Evolutionary conservation across 2,329 filamentous ascomycete genomes (phyloP).

Genomic region (Grosmannia serpens): DNA sequence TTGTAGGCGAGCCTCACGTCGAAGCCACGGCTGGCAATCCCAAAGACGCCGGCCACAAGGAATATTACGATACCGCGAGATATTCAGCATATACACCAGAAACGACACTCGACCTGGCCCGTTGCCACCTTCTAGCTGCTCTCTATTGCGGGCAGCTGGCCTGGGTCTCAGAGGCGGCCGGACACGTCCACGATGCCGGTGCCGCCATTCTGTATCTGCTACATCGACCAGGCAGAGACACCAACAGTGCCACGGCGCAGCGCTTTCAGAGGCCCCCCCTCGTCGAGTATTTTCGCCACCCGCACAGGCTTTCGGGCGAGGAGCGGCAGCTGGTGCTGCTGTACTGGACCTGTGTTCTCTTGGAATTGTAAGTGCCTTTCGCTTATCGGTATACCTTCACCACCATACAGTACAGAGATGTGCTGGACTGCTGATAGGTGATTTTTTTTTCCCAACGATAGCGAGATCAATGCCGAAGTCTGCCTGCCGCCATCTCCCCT

Average conservation of each 20-base stretch:
- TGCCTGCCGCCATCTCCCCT: slow-evolving; percentile 4
- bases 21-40: no score
- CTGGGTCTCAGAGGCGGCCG: slow-evolving; percentile 5
- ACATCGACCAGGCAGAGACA: background rate
- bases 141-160: slow-evolving; percentile 11
- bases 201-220: slow-evolving; percentile 3
- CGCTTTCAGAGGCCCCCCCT: background rate
- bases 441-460: background rate
- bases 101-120: slow-evolving; percentile 7
- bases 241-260: background rate
- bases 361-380: slow-evolving; percentile 9
- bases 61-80: background rate
- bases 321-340: slow-evolving; percentile 8
- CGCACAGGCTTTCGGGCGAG: background rate
- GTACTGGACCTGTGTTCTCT: slow-evolving; percentile 10
- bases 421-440: background rate
- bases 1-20: background rate
- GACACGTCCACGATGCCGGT: slow-evolving; percentile 6
- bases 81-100: background rate
- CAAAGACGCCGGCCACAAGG: background rate
- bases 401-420: background rate
- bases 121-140: slow-evolving; percentile 9
- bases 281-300: slow-evolving; percentile 3
- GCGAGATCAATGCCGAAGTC: slow-evolving; percentile 7
- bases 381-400: no score